Evolutionary conservation across 768 basidiomycete species (phyloP).

Genomic region (Amanita muscaria): DNA sequence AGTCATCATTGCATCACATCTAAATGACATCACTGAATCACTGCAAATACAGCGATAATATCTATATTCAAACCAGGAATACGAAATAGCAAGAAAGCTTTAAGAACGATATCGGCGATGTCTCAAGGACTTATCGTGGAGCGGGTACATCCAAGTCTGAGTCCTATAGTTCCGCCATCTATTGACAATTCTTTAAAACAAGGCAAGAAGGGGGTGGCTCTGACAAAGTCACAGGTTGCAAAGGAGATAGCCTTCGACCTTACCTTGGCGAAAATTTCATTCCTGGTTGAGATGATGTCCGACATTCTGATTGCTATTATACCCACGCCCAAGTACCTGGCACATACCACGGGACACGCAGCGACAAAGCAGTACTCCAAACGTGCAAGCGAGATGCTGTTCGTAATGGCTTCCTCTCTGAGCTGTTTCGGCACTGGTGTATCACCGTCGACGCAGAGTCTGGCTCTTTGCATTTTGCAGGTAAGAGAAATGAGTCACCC

Average conservation of each 20-base stretch:
- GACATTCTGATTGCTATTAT: slow-evolving; percentile 49
- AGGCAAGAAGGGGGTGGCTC: slow-evolving; percentile 29
- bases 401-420: slow-evolving; percentile 52
- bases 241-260: slow-evolving; percentile 69
- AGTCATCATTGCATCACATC: slow-evolving; percentile 13
- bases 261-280: slow-evolving; percentile 46
- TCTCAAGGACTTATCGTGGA: slow-evolving; percentile 7
- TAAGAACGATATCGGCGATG: neutral
- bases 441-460: slow-evolving; percentile 60
- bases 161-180: slow-evolving; percentile 3
- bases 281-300: slow-evolving; percentile 58
- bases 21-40: neutral
- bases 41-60: slow-evolving; percentile 42
- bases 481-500: slow-evolving; percentile 28
- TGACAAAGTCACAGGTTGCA: slow-evolving; percentile 45
- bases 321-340: slow-evolving; percentile 33
- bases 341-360: slow-evolving; percentile 14
- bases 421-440: slow-evolving; percentile 59
- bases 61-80: slow-evolving; percentile 45
- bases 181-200: slow-evolving; percentile 8
- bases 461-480: slow-evolving; percentile 58
- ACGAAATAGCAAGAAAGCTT: slow-evolving; percentile 10
- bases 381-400: slow-evolving; percentile 37
- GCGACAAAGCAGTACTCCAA: slow-evolving; percentile 8
- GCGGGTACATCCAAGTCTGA: slow-evolving; percentile 4